phyloP scores from a whole-genome alignment of 2,329 filamentous ascomycete genomes.

The Cordyceps cicadae region DNA sequence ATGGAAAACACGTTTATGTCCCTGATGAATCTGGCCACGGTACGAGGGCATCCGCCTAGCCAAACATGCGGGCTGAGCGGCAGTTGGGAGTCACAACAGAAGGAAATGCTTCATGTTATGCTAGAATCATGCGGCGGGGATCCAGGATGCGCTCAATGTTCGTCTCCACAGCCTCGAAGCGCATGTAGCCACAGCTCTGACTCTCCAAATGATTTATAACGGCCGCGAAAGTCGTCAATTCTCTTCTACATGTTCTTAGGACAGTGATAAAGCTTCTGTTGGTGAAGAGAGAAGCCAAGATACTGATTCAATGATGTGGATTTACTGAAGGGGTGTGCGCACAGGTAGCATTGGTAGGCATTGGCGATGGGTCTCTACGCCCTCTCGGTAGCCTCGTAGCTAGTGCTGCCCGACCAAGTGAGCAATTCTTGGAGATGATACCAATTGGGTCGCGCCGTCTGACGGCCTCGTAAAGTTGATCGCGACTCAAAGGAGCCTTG shows the following conservation, averaged over 20 bases:
- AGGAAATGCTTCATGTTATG: too few relatives aligned
- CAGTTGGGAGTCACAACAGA: too few relatives aligned
- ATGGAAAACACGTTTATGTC: too few relatives aligned
- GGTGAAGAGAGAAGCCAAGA: conserved; percentile 38
- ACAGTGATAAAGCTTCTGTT: conserved; percentile 32
- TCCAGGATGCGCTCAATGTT: conserved; percentile 19
- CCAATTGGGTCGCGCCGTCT: conserved; percentile 37
- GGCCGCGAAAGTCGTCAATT: conserved; percentile 32
- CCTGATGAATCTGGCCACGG: too few relatives aligned
- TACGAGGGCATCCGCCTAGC: too few relatives aligned
- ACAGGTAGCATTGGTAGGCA: conserved; percentile 30
- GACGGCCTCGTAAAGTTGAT: conserved; percentile 38
- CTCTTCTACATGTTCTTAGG: conserved; percentile 26
- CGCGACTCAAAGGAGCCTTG: conserved; percentile 38
- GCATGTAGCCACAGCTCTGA: conserved; percentile 31
- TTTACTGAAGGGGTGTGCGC: conserved; percentile 33
- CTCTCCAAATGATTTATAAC: conserved; percentile 37
- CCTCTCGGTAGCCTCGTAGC: conserved; percentile 29
- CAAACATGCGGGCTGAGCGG: too few relatives aligned
- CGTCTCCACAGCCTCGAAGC: conserved; percentile 29
- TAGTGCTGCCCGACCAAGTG: conserved; percentile 22
- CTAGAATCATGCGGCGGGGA: too few relatives aligned
- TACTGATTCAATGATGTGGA: conserved; percentile 39
- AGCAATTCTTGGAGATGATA: conserved; percentile 44
- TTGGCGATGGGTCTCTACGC: conserved; percentile 34